Evolutionary conservation across 108 stramenopile genomes (phyloP), one percentile per base, ranked within the genome.

Genomic region (Nitzschia palea): DNA sequence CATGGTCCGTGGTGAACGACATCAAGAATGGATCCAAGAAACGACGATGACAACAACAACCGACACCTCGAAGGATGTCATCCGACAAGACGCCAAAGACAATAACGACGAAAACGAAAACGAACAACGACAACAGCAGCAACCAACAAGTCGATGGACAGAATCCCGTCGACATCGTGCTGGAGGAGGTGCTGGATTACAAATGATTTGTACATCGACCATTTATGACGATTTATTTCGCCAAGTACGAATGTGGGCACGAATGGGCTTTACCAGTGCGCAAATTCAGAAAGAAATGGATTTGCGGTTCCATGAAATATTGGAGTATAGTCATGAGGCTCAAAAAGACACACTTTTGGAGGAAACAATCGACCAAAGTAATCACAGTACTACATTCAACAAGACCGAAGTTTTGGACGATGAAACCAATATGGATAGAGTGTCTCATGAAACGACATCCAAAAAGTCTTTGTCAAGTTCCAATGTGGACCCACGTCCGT

Each of bases 251-350:
- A 60, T 60, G 17, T 60, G 59, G 59, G 59, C 59, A n/a, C 35
- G 37, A 12, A 60, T 60, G 59, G 59, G 59, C 5, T 60, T 60
- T 23, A 42, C 59, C 22, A 60, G 40, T 60, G 40, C 59, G 6
- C 59, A 60, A 43, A 60, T 60, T 42, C 59, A 60, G 27, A 60
- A 60, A 43, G 59, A 60, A 9, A 60, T 60, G 59, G 59, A 60
- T 25, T 40, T 37, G 4, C 36, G 33, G 25, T 60, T 60, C 25
- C 59, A 60, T 60, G 40, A 60, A 26, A 60, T 60, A n/a, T 40
- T 60, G 37, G 59, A 37, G 2, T 43, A 40, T 42, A 60, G 59
- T 42, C 36, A 60, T 9, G 40, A 43, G 12, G 40, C 22, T 6
- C 37, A 40, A 23, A 43, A 60, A 20, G 59, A 43, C 14, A 22